Base-by-base conservation (phyloP, 371 early-diverging fungal genomes). In the Blakeslea trispora region DNA sequence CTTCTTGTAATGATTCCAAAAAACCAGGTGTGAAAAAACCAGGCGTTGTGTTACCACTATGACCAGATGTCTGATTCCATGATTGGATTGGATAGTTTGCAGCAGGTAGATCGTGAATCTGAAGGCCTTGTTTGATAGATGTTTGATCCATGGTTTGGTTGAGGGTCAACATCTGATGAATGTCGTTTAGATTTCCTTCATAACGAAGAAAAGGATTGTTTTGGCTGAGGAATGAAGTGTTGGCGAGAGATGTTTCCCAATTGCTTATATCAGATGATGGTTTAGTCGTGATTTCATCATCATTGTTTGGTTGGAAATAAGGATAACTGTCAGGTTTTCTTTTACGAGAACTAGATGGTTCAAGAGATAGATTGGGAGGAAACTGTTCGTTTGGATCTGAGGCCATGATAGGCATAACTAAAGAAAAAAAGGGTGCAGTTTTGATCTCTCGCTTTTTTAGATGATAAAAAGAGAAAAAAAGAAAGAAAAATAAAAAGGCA, bases 1-100 rank as follows among this genome's bases (percentile, higher is more conserved):
- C 68, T 48, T 73, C 64, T 41, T 72, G 71, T 4, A 88, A 58
- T 2, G 89, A 83, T 15, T 84, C 85, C 39, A 84, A 71, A 57
- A 88, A 88, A 35, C 81, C 81, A 18, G 89, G 86, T 15, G 86
- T 81, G 46, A 88, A 88, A 68, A 88, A 86, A 6, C 77, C 81
- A 0, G 89, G 89, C 3, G 87, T 85, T n/a, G 68, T 69, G 3
- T 18, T 39, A n/a, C 48, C 48, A 40, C 34, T 40, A 22, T 54
- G 37, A 37, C 14, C 14, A 11, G 37, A 37, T 37, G 37, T 14
- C 37, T 37, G 37, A 11, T 37, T 37, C 37, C 37, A 37, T 37
- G 37, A 37, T 37, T 37, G 37, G 11, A 37, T 37, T 14, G 13
- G 37, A 37, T 37, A 37, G 14, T 37, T 37, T 9, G 37, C 11